phyloP scores from a whole-genome alignment of 192 early-diverging fungal genomes.

The Geosiphon pyriformis region DNA sequence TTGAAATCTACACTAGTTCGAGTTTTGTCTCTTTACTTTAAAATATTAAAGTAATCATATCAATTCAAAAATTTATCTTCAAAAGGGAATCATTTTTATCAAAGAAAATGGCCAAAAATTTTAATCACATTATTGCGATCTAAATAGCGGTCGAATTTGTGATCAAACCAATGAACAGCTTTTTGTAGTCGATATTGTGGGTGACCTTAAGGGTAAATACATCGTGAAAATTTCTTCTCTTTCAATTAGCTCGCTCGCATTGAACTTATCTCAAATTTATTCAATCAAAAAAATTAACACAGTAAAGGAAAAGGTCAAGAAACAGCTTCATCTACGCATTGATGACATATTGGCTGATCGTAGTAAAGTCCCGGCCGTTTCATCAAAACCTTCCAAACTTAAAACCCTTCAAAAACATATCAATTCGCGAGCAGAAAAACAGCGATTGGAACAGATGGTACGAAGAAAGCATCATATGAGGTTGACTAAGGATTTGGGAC shows the following conservation, averaged over 20 bases:
- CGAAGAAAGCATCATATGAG: not conserved
- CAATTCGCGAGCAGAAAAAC: not conserved
- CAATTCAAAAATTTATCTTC: too few species aligned
- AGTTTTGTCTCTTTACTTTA: slow-evolving; percentile 25
- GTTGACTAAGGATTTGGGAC: not conserved
- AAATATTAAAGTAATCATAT: too few species aligned
- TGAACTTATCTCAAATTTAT: not conserved
- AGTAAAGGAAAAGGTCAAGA: slow-evolving; percentile 40
- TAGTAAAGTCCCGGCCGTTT: slow-evolving; percentile 58
- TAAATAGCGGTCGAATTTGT: slow-evolving; percentile 46
- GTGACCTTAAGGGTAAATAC: slow-evolving; percentile 58
- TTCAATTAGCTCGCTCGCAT: not conserved
- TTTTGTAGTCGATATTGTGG: slow-evolving; percentile 65
- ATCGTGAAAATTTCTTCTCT: not conserved
- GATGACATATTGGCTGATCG: slow-evolving; percentile 79
- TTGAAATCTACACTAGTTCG: slow-evolving; percentile 29
- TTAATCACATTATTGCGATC: slow-evolving; percentile 26
- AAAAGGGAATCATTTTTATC: too few species aligned
- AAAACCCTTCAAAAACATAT: not conserved
- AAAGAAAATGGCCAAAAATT: too few species aligned
- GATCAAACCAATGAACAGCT: slow-evolving; percentile 45
- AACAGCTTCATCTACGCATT: slow-evolving; percentile 58
- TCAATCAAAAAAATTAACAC: slow-evolving; percentile 22
- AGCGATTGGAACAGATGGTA: not conserved
- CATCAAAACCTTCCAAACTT: not conserved